A percentile compares a stretch with the other conserved stretches of the same genome.
Evolutionary conservation across 768 basidiomycete species (phyloP).

Genomic region (Psilocybe cyanescens): DNA sequence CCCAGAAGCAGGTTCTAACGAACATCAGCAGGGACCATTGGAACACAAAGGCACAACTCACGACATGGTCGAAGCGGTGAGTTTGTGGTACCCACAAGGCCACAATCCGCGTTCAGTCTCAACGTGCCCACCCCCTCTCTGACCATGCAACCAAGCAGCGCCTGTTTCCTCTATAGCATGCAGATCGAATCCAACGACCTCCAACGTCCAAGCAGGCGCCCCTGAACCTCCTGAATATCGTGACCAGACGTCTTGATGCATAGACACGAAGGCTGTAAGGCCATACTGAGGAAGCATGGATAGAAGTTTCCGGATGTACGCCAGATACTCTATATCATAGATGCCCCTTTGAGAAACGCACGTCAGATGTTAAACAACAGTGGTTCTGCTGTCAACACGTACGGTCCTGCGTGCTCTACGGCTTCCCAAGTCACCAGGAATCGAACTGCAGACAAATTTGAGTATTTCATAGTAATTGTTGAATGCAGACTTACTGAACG

Average conservation of each 20-base stretch:
- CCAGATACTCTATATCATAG: constrained; percentile 84
- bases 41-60: constrained; percentile 37
- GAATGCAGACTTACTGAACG: constrained; percentile 61
- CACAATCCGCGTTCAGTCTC: constrained; percentile 85
- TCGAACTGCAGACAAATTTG: constrained; percentile 57
- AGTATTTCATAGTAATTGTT: background rate
- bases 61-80: constrained; percentile 94
- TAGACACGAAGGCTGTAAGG: constrained; percentile 70
- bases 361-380: background rate
- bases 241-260: constrained; percentile 98
- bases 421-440: constrained; percentile 98
- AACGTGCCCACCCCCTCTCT: constrained; percentile 73
- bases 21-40: background rate
- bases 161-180: constrained; percentile 77
- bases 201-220: constrained; percentile 95
- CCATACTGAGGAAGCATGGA: constrained; percentile 74
- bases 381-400: constrained; percentile 35
- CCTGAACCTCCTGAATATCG: constrained; percentile 94
- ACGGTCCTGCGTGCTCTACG: constrained; percentile 93
- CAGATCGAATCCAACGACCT: constrained; percentile 84
- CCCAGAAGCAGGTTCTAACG: constrained; percentile 89
- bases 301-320: constrained; percentile 74
- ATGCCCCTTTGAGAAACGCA: constrained; percentile 55
- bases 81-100: constrained; percentile 94
- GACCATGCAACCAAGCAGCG: constrained; percentile 86